Evolutionary conservation across 441 rosid species (phyloP), one percentile per base, ranked within the genome.

Genomic region (Gossypium laxum): DNA sequence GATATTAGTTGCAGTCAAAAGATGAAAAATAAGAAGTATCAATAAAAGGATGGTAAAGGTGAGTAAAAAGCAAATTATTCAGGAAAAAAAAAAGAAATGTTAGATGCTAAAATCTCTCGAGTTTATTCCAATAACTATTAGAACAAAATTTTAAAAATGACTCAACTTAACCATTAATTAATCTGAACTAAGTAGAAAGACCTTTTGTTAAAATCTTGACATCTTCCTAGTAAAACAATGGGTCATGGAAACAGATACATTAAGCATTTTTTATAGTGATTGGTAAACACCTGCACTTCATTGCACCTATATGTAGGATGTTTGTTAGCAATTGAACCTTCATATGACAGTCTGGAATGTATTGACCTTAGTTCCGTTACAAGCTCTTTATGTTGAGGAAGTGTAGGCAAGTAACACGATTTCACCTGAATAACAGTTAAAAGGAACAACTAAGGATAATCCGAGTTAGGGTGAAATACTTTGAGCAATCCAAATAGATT

Each of bases 241-340:
- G 60, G 45, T 5, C 55, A 50, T 28, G 30, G 15, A 75, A 8
- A 26, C 28, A 14, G 26, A 56, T 34, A 72, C 67, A 6, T 19
- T 48, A 12, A 14, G 54, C 32, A 60, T 61, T 72, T 19, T 26
- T 60, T 60, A 60, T 14, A 51, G 75, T 21, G 52, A 67, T 56
- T 52, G 65, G 74, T 26, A 76, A 79, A 54, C 56, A 94, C 99
- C 96, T 94, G 99, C 47, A 79, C 88, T 75, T 94, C 93, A 7
- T 78, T 91, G 83, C 94, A 89, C 82, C 82, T 85, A 80, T 91
- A 85, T 50, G 89, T 91, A 7, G 98, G 98, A 80, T 84, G 87
- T 75, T 80, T 90, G 80, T 48, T 85, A 60, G 97, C 96, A 1
- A 77, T 43, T 4, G 88, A 77, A 76, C 76, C 81, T 76, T 94